A percentile compares a stretch with the other conserved stretches of the same genome.
These are phyloP conservation scores for Microdochium bolleyi DNA, from an alignment of 2,329 filamentous ascomycete species.

Conservation along the genomic window DNA sequence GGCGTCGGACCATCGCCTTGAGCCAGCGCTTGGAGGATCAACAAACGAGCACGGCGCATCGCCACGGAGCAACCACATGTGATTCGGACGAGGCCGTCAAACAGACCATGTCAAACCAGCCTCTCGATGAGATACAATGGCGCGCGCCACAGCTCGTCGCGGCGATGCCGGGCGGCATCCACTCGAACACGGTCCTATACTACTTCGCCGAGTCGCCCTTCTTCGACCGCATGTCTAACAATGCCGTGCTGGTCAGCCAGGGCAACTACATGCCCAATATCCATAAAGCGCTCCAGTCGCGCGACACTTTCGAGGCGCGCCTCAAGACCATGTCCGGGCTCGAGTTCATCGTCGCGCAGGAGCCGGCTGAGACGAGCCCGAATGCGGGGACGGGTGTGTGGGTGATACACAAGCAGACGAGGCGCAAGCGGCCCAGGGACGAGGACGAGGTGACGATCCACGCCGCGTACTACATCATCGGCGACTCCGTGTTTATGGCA, in stretches of 20 bases:
- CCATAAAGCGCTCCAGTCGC: slow-evolving; percentile 47
- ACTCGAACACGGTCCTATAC: slow-evolving; percentile 57
- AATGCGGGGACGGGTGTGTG: slow-evolving; percentile 57
- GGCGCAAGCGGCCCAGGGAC: slow-evolving; percentile 45
- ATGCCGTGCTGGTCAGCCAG: slow-evolving; percentile 54
- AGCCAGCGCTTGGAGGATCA: too few species aligned
- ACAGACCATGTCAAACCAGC: slow-evolving; percentile 21
- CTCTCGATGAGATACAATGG: slow-evolving; percentile 63
- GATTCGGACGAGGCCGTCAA: not conserved
- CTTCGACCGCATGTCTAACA: slow-evolving; percentile 61
- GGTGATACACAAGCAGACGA: slow-evolving; percentile 62
- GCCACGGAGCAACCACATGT: not conserved
- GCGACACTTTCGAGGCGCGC: slow-evolving; percentile 55
- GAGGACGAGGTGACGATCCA: slow-evolving; percentile 54
- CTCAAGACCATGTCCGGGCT: slow-evolving; percentile 57
- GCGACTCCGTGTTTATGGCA: slow-evolving; percentile 60
- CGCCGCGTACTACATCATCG: slow-evolving; percentile 55
- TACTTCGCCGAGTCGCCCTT: slow-evolving; percentile 63
- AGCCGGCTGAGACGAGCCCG: slow-evolving; percentile 54
- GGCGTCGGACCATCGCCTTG: too few species aligned
- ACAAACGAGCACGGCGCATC: too few species aligned
- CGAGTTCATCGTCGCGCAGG: slow-evolving; percentile 59
- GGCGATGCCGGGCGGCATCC: slow-evolving; percentile 45
- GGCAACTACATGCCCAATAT: slow-evolving; percentile 54
- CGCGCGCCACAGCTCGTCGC: slow-evolving; percentile 40